A percentile compares a stretch with the other conserved stretches of the same genome.
These are phyloP conservation scores for Aspergillus sp. DNA, from an alignment of 2,329 filamentous ascomycete species.

Conservation along the genomic window DNA sequence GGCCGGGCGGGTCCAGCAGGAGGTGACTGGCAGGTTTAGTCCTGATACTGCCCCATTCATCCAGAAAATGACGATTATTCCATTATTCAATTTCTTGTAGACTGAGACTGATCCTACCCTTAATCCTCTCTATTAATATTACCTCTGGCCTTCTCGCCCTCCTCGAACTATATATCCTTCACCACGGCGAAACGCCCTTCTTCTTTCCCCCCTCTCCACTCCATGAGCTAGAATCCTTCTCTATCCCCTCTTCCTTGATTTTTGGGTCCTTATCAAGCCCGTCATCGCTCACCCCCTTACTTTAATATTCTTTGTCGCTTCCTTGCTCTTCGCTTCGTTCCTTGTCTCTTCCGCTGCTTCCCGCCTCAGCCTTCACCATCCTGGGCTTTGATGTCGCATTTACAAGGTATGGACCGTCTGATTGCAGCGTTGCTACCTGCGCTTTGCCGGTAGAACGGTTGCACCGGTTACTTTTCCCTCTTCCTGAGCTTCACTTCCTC, in stretches of 20 bases:
- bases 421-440: background rate
- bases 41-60: slow-evolving; percentile 1
- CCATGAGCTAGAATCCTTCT: slow-evolving; percentile 3
- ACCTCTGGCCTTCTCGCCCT: background rate
- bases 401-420: slow-evolving; percentile 18
- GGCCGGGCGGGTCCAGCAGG: slow-evolving; percentile 4
- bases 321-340: slow-evolving; percentile 1
- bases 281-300: background rate
- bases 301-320: background rate
- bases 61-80: slow-evolving; percentile 7
- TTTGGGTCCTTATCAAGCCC: slow-evolving; percentile 8
- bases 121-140: slow-evolving; percentile 3
- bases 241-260: background rate
- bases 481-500: slow-evolving; percentile 1
- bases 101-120: background rate
- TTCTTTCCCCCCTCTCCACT: slow-evolving; percentile 9
- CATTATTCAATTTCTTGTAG: background rate
- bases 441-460: background rate
- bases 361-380: background rate
- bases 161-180: slow-evolving; percentile 6
- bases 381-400: slow-evolving; percentile 20
- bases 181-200: background rate
- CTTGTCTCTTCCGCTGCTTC: slow-evolving; percentile 3
- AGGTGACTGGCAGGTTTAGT: slow-evolving; percentile 10
- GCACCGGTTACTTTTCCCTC: slow-evolving; percentile 9